Percentiles rank a stretch among this genome's conserved stretches.
Evolutionary conservation across 768 basidiomycete genomes (phyloP).

Genomic region (Tulasnella sp.): DNA sequence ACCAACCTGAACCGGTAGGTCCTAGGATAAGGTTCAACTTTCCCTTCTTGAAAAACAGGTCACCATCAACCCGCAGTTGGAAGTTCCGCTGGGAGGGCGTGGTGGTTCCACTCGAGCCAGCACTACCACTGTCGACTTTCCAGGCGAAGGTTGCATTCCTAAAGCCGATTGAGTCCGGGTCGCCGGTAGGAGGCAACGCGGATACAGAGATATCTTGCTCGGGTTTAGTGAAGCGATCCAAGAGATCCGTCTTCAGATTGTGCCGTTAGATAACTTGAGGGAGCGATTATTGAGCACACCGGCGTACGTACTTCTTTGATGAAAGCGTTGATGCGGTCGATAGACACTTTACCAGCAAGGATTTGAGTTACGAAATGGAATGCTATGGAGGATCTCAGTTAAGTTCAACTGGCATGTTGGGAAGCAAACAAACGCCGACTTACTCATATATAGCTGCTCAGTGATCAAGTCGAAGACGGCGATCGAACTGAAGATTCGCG

Average conservation of each 20-base stretch:
- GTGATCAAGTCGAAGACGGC: constrained; percentile 53
- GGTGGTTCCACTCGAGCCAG: constrained; percentile 34
- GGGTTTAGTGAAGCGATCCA: constrained; percentile 24
- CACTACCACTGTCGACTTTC: constrained; percentile 30
- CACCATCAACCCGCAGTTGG: constrained; percentile 25
- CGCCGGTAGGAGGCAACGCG: constrained; percentile 13
- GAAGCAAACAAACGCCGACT: neutral
- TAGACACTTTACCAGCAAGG: constrained; percentile 47
- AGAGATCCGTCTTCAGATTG: constrained; percentile 26
- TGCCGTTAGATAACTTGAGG: neutral
- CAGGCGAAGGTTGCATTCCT: constrained; percentile 39
- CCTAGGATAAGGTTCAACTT: constrained; percentile 30
- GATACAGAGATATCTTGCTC: constrained; percentile 13
- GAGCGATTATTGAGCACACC: too few species aligned
- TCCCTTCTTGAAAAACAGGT: constrained; percentile 28
- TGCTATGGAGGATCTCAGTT: constrained; percentile 29
- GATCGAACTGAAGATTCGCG: constrained; percentile 35
- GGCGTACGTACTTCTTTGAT: constrained; percentile 26
- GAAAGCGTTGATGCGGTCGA: constrained; percentile 46
- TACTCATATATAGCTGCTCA: constrained; percentile 26
- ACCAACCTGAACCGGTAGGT: constrained; percentile 25
- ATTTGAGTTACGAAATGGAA: constrained; percentile 27
- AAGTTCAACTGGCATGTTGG: neutral
- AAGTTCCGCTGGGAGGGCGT: constrained; percentile 36
- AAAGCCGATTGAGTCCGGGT: constrained; percentile 18